Evolutionary conservation across 352 stramenopile genomes (phyloP), one percentile per base, ranked within the genome.

Genomic region (Elongisporangium anandrum): DNA sequence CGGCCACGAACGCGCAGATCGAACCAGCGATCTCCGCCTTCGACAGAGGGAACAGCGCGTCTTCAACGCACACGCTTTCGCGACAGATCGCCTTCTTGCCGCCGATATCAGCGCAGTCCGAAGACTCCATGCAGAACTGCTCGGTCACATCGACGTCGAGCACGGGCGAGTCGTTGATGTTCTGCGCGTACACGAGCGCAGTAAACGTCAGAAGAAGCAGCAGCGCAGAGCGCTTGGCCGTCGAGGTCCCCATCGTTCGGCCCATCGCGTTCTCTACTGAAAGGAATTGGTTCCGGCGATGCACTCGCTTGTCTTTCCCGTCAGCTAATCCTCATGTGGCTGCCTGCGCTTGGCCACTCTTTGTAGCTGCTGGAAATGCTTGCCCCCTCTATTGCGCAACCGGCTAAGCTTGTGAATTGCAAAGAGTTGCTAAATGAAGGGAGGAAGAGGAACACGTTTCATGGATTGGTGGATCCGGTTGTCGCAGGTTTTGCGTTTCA

Each of bases 1-100:
- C 82, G 55, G 77, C 75, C 9, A 89, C 29, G 57, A 93, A 90
- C 13, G 80, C 84, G 26, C 77, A 73, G 29, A 90, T 73, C 9
- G 80, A 90, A 39, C 84, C 84, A 20, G 57, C 50, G 52, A 92
- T 73, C 52, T 92, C 83, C 9, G 65, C 66, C 10, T 57, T 34
- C 0, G 77, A 77, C 41, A 92, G 64, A 34, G 83, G 81, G 54
- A 90, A 92, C 53, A 92, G 68, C 38, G 59, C 68, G 59, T 81
- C 60, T 7, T 85, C 65, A 12, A 78, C 61, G 57, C 83, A 92
- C 10, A 81, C 56, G 59, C 75, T 66, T 9, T 65, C 65, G 52
- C 72, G 72, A 54, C 83, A 92, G 2, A 81, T 73, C 34, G 55
- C 65, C 58, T 69, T 59, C 16, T 66, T 22, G 3, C 85, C 50